Base-by-base conservation (phyloP, 202 grass and related monocot species). In the Schoenoplectus triqueter region DNA sequence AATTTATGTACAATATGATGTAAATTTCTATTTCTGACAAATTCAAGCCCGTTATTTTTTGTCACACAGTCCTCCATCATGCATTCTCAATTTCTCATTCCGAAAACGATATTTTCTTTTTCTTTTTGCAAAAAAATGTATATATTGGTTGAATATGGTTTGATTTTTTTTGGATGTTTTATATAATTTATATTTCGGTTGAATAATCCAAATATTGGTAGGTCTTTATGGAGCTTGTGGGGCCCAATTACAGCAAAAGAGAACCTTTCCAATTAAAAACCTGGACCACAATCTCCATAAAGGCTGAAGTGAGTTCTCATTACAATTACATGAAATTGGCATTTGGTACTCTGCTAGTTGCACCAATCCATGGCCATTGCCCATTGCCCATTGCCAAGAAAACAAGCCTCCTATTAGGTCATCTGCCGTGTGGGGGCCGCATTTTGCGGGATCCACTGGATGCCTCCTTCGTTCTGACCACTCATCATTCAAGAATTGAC, bases 401-500 rank as follows among this genome's bases (percentile, higher is more conserved):
- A 41, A 57, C 52, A 41, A 78, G 9, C 9, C 40, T 59, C 73
- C 22, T 13, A 42, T 59, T 78, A 78, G 51, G 20, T 41, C 13
- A 44, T 78, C 74, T 78, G 74, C 74, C 20, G 60, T n/a, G 74
- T 45, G 74, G 54, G 54, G 14, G 13, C 22, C 20, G 0, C 2
- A 31, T 41, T 20, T 3, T 22, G 5, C 1, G 20, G 50, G 50
- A 2, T 11, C 51, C 73, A 59, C 51, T 60, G 6, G 47, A 56
- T 41, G 52, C 31, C 31, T 78, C 74, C 54, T 60, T 78, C 52
- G 60, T 8, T 44, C 31, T 78, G 74, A 78, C 54, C 74, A 4
- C 54, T 78, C 54, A 60, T 78, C 74, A 78, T 78, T 78, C 74
- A 78, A 42, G 74, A 78, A 78, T 61, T 78, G 74, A 78, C 74